These are phyloP conservation scores for Venturia pyrina DNA, from an alignment of 2,329 filamentous ascomycete genomes.

Conservation along the genomic window DNA sequence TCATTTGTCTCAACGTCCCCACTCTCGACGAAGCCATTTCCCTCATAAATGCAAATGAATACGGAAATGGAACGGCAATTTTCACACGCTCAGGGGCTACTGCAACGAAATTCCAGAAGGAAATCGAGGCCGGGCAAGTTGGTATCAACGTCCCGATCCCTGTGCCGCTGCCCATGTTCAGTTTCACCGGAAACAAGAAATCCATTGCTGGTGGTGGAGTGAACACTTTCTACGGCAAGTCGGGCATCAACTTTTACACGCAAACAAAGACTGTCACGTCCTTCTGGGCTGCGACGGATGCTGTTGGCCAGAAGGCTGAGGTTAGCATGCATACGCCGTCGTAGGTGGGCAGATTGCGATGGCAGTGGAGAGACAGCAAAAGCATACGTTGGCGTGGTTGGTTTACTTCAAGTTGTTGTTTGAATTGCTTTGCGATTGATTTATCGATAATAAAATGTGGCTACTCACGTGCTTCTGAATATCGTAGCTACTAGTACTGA, in stretches of 20 bases:
- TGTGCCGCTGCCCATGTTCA: constrained; percentile 53
- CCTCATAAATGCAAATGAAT: constrained; percentile 76
- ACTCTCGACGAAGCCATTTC: constrained; percentile 72
- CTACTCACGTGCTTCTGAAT: no score
- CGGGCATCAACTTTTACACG: constrained; percentile 89
- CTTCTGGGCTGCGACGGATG: constrained; percentile 79
- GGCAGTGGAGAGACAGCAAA: neutral
- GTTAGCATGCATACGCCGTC: constrained; percentile 75
- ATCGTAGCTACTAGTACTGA: no score
- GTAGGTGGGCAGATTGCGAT: neutral
- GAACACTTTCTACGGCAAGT: constrained; percentile 90
- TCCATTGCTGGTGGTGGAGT: constrained; percentile 84
- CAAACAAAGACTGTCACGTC: constrained; percentile 80
- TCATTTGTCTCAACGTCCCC: constrained; percentile 69
- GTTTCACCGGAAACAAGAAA: constrained; percentile 66
- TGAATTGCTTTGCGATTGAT: no score
- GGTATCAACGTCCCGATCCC: constrained; percentile 78
- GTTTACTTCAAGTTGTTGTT: no score
- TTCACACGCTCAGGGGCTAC: constrained; percentile 72
- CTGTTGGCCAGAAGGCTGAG: constrained; percentile 71
- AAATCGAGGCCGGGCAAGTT: constrained; percentile 77
- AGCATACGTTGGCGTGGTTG: no score
- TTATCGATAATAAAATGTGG: no score
- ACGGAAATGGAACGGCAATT: constrained; percentile 78
- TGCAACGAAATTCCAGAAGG: constrained; percentile 66